phyloP scores from a whole-genome alignment of 2,329 filamentous ascomycete species.

The Pezizomycotina sp. region DNA sequence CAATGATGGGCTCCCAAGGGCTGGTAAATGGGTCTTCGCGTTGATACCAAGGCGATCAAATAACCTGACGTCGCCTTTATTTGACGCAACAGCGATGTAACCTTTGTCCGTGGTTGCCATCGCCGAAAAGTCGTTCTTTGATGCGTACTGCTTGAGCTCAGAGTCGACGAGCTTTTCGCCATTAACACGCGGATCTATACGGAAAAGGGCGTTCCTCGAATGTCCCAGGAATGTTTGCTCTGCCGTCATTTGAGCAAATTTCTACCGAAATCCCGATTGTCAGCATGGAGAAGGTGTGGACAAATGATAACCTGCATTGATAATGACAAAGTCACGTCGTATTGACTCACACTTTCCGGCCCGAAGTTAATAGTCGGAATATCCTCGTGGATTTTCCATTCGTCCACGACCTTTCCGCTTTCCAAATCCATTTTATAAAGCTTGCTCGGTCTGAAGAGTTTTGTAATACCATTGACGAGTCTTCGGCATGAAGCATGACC shows the following conservation, averaged over 20 bases:
- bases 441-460: conserved; percentile 66
- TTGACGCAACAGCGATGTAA: conserved; percentile 89
- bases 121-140: conserved; percentile 94
- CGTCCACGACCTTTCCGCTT: conserved; percentile 92
- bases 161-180: conserved; percentile 86
- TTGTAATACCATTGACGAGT: conserved; percentile 77
- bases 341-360: conserved; percentile 53
- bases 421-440: conserved; percentile 96
- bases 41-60: conserved; percentile 95
- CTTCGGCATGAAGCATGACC: conserved; percentile 86
- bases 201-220: conserved; percentile 81
- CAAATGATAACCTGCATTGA: neutral
- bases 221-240: conserved; percentile 92
- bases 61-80: conserved; percentile 92
- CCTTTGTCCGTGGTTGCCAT: conserved; percentile 91
- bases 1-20: conserved; percentile 89
- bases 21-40: conserved; percentile 91
- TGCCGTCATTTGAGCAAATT: conserved; percentile 92
- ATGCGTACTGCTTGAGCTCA: conserved; percentile 86
- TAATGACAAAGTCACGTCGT: neutral
- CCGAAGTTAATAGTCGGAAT: conserved; percentile 84
- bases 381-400: conserved; percentile 96
- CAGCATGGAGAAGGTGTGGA: conserved; percentile 22
- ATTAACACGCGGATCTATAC: conserved; percentile 74
- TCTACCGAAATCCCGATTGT: conserved; percentile 34